phyloP scores from a whole-genome alignment of 352 stramenopile genomes.

The Phytophthora chlamydospora region DNA sequence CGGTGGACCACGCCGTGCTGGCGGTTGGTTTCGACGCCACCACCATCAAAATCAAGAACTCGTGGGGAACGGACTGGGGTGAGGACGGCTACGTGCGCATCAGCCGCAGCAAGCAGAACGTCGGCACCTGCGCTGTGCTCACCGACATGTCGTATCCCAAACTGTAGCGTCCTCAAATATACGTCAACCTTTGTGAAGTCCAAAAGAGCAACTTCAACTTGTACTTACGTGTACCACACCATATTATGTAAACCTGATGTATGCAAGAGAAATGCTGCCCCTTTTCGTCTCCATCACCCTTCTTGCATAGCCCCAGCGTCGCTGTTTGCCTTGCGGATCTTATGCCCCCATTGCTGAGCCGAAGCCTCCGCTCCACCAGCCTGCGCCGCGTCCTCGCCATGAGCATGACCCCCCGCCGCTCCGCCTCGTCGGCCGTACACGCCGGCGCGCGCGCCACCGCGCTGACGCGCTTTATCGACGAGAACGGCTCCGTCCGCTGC shows the following conservation, averaged over 20 bases:
- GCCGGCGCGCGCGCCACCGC: constrained; percentile 44
- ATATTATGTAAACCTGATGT: not conserved
- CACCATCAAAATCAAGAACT: constrained; percentile 97
- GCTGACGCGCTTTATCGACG: constrained; percentile 76
- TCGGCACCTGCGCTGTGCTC: constrained; percentile 62
- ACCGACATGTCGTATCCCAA: constrained; percentile 59
- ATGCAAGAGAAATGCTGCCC: not conserved
- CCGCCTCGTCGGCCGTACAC: constrained; percentile 1
- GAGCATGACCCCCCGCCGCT: constrained; percentile 17
- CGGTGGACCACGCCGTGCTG: constrained; percentile 97
- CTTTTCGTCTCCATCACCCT: constrained; percentile 2
- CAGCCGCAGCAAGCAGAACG: constrained; percentile 65
- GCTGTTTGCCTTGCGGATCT: constrained; percentile 8
- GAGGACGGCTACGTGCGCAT: constrained; percentile 95
- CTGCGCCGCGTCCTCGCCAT: constrained; percentile 7
- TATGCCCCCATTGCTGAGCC: constrained; percentile 26
- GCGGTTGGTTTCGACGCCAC: constrained; percentile 93
- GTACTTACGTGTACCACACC: not conserved
- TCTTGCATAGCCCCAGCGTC: constrained; percentile 16
- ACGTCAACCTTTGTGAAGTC: constrained; percentile 2
- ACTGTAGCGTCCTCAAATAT: constrained; percentile 25
- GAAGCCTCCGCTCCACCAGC: constrained; percentile 16
- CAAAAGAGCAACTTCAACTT: no score
- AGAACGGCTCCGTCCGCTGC: constrained; percentile 57
- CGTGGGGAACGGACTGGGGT: constrained; percentile 96